Evolutionary conservation across 2,329 filamentous ascomycete genomes (phyloP).

Genomic region (Neofusicoccum sp.): DNA sequence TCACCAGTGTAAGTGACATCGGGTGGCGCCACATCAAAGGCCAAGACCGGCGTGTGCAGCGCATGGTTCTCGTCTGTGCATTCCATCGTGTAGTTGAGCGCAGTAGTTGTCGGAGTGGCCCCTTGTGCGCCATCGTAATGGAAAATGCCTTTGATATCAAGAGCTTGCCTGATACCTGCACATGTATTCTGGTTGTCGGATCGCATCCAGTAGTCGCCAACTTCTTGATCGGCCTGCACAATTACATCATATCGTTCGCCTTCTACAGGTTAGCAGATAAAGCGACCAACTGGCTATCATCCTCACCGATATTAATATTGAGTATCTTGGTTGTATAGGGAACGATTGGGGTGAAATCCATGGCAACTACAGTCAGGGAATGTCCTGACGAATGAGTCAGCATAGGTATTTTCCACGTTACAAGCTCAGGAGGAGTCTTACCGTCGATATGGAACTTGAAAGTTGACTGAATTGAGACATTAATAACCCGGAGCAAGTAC

Average conservation of each 20-base stretch:
- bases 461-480: conserved; percentile 47
- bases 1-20: conserved; percentile 29
- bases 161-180: conserved; percentile 35
- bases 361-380: conserved; percentile 46
- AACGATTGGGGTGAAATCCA: conserved; percentile 48
- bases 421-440: not conserved
- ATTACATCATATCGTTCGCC: conserved; percentile 46
- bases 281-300: conserved; percentile 37
- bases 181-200: conserved; percentile 45
- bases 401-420: not conserved
- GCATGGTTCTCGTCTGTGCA: conserved; percentile 42
- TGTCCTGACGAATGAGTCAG: conserved; percentile 36
- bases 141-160: conserved; percentile 42
- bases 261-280: conserved; percentile 21
- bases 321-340: conserved; percentile 43
- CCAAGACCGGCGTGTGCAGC: conserved; percentile 38
- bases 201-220: conserved; percentile 40
- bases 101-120: conserved; percentile 35
- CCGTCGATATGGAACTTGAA: conserved; percentile 49
- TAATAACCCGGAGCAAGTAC: conserved; percentile 63
- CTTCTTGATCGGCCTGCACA: conserved; percentile 36
- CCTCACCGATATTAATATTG: conserved; percentile 37
- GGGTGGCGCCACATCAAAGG: conserved; percentile 30
- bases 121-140: conserved; percentile 37
- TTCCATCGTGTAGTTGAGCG: conserved; percentile 37